These are phyloP conservation scores for Micractinium sp. DNA, from an alignment of 139 green algal genomes.

Conservation along the genomic window DNA sequence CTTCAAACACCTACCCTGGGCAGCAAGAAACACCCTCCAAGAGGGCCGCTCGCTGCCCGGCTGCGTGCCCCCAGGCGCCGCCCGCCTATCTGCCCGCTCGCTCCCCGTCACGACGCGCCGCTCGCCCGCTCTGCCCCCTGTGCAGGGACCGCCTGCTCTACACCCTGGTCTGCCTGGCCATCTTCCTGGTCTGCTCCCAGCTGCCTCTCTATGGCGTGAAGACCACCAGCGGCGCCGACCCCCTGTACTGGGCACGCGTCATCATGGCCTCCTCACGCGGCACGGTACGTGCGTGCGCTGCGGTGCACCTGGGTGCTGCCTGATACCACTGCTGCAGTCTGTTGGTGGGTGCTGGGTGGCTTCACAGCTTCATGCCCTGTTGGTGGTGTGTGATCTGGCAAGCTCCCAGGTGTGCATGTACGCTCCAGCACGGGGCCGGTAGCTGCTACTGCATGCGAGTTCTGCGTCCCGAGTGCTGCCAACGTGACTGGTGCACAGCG, in stretches of 20 bases:
- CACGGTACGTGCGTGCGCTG: constrained; percentile 7
- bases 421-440: too few relatives aligned
- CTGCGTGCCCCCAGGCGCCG: too few relatives aligned
- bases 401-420: too few relatives aligned
- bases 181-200: constrained; percentile 98
- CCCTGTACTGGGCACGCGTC: constrained; percentile 98
- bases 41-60: not conserved
- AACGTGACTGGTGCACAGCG: too few relatives aligned
- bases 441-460: too few relatives aligned
- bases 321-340: too few relatives aligned
- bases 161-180: constrained; percentile 94
- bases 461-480: too few relatives aligned
- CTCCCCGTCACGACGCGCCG: not conserved
- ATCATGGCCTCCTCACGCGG: constrained; percentile 95
- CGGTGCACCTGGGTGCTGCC: too few relatives aligned
- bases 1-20: not conserved
- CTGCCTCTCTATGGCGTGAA: constrained; percentile 98
- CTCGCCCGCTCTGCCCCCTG: not conserved
- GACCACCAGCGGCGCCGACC: constrained; percentile 86
- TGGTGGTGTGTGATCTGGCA: too few relatives aligned
- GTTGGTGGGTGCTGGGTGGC: too few relatives aligned
- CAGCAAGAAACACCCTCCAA: not conserved
- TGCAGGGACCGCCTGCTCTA: constrained; percentile 88
- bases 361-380: too few relatives aligned
- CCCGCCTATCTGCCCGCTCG: not conserved